Evolutionary conservation across 768 basidiomycete species (phyloP).

Genomic region (Kwoniella sp.): DNA sequence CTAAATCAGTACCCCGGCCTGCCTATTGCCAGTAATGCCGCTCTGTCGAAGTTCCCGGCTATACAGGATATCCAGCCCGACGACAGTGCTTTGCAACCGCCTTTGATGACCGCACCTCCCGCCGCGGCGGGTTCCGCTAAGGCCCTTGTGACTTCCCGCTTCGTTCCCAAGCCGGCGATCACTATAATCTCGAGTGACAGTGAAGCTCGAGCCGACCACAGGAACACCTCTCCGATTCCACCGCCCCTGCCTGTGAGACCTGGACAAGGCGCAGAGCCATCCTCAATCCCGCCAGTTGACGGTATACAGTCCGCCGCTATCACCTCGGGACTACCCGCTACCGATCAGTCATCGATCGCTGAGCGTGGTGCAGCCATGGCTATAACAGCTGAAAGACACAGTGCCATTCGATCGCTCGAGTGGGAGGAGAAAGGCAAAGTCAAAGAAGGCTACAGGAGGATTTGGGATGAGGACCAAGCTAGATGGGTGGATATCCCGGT

Average conservation of each 20-base stretch:
- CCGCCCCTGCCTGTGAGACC: conserved; percentile 1
- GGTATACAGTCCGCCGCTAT: neutral
- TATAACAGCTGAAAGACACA: neutral
- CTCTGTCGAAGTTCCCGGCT: neutral
- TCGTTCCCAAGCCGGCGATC: too few species aligned
- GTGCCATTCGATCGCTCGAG: neutral
- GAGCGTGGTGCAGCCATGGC: too few species aligned
- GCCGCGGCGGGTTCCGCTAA: too few species aligned
- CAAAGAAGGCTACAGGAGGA: conserved; percentile 9
- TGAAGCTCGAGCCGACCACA: too few species aligned
- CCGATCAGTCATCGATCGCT: too few species aligned
- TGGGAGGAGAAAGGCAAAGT: conserved; percentile 12
- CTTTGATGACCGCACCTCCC: too few species aligned
- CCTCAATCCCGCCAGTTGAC: neutral
- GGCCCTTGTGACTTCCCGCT: too few species aligned
- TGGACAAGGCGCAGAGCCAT: neutral
- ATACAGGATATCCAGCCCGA: neutral
- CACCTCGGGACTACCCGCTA: neutral
- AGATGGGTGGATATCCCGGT: conserved; percentile 3
- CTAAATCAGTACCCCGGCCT: neutral
- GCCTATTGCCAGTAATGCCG: neutral
- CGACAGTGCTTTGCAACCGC: too few species aligned
- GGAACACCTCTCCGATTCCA: neutral
- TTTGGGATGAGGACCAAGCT: conserved; percentile 7
- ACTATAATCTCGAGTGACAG: too few species aligned